Conservation (phyloP, 371 early-diverging fungal species). For the Circinella umbellata region DNA sequence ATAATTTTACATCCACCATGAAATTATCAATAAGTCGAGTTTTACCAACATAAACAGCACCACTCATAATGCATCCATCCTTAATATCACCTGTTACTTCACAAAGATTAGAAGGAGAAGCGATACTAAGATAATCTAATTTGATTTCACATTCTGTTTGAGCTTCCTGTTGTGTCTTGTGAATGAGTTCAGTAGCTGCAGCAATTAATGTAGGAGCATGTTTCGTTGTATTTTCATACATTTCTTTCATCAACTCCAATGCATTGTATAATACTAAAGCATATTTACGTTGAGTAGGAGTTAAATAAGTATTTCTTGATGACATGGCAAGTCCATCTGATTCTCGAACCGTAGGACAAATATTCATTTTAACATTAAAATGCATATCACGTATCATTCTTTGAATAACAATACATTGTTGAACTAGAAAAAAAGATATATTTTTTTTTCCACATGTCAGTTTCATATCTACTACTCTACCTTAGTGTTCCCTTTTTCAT, state of each 20-base stretch:
- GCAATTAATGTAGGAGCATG: conserved; percentile 57
- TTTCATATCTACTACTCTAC: neutral
- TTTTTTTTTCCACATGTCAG: neutral
- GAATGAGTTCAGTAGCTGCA: conserved; percentile 45
- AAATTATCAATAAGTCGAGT: conserved; percentile 95
- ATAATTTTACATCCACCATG: conserved; percentile 53
- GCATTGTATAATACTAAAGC: conserved; percentile 83
- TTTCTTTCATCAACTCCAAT: conserved; percentile 57
- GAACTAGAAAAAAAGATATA: conserved; percentile 46
- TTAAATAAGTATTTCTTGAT: conserved; percentile 88
- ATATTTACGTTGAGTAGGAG: conserved; percentile 68
- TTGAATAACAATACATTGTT: conserved; percentile 91
- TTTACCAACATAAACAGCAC: conserved; percentile 88
- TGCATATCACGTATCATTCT: conserved; percentile 84
- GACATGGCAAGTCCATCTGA: conserved; percentile 90
- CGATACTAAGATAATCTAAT: conserved; percentile 88
- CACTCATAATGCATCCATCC: conserved; percentile 78
- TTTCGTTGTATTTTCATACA: conserved; percentile 53
- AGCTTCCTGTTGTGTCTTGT: conserved; percentile 42
- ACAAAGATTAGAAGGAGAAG: conserved; percentile 68
- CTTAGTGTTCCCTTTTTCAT: too few species aligned
- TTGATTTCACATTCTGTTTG: conserved; percentile 48
- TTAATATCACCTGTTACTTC: conserved; percentile 30
- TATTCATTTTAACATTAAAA: conserved; percentile 76
- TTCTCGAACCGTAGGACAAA: conserved; percentile 84